These are phyloP conservation scores for Ganoderma sinense DNA, from an alignment of 1,284 basidiomycete species.

Conservation along the genomic window DNA sequence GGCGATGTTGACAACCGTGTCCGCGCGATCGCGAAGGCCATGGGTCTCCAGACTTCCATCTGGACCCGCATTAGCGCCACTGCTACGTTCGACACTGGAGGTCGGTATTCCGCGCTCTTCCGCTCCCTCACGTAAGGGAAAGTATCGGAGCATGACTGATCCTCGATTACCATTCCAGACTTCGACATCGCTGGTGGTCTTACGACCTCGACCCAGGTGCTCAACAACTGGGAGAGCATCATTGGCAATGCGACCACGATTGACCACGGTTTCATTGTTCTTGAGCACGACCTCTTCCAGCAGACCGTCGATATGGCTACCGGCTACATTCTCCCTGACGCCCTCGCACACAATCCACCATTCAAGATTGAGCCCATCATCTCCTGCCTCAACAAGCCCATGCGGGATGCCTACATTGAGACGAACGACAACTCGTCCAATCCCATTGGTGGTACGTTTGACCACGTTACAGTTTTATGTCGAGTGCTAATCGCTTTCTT, in stretches of 20 bases:
- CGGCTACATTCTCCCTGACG: slow-evolving; percentile 75
- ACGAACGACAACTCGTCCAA: slow-evolving; percentile 69
- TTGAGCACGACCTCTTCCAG: slow-evolving; percentile 80
- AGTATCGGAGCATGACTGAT: not conserved
- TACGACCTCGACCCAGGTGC: slow-evolving; percentile 62
- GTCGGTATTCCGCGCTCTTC: slow-evolving; percentile 42
- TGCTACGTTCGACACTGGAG: slow-evolving; percentile 71
- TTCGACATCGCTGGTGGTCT: slow-evolving; percentile 78
- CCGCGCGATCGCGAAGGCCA: slow-evolving; percentile 75
- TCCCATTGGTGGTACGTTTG: slow-evolving; percentile 40
- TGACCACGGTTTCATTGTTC: slow-evolving; percentile 71
- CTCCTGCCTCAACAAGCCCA: slow-evolving; percentile 65
- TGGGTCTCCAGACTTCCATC: slow-evolving; percentile 72
- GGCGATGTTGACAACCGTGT: slow-evolving; percentile 85
- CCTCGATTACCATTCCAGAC: slow-evolving; percentile 50
- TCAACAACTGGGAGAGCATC: slow-evolving; percentile 72
- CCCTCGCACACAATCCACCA: slow-evolving; percentile 62
- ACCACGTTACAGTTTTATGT: not conserved
- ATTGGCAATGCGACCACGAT: slow-evolving; percentile 57
- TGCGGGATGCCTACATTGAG: slow-evolving; percentile 72
- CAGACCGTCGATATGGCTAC: slow-evolving; percentile 75
- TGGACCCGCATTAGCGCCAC: slow-evolving; percentile 70
- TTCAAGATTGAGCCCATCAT: slow-evolving; percentile 75
- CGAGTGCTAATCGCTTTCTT: not conserved
- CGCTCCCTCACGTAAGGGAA: not conserved